Conservation (phyloP, 2,329 filamentous ascomycete genomes). For the Fusarium mexicanum region DNA sequence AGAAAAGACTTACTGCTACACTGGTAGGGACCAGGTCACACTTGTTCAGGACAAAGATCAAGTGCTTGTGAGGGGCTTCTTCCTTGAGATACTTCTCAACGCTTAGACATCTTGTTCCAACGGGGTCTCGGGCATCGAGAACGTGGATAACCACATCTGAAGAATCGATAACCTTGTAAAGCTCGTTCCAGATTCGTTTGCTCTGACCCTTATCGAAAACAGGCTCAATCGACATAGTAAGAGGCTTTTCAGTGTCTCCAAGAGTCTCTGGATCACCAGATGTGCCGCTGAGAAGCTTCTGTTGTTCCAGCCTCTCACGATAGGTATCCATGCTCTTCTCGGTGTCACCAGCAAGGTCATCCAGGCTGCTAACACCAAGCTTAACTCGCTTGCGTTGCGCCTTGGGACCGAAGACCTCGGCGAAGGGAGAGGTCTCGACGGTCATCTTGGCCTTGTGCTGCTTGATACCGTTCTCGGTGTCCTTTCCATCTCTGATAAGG, state of each 20-base stretch:
- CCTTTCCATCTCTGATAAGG: constrained; percentile 82
- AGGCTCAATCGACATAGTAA: constrained; percentile 76
- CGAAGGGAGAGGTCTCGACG: constrained; percentile 86
- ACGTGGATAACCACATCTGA: constrained; percentile 97
- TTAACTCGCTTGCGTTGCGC: constrained; percentile 93
- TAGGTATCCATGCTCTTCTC: constrained; percentile 85
- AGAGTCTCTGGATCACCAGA: constrained; percentile 66
- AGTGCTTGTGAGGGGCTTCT: constrained; percentile 95
- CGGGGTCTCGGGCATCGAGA: constrained; percentile 86
- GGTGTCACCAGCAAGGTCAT: constrained; percentile 82
- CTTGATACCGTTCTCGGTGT: constrained; percentile 80
- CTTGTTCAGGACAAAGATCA: constrained; percentile 62
- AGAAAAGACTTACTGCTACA: constrained; percentile 83
- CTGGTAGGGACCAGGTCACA: constrained; percentile 88
- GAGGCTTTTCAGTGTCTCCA: constrained; percentile 52
- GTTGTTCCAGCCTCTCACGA: constrained; percentile 81
- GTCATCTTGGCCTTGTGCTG: constrained; percentile 95
- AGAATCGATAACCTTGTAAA: constrained; percentile 94
- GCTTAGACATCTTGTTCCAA: constrained; percentile 84
- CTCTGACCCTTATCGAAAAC: constrained; percentile 96
- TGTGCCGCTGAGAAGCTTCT: constrained; percentile 77
- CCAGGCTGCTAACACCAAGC: constrained; percentile 81
- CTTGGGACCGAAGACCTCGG: constrained; percentile 92
- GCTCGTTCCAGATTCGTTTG: constrained; percentile 96
- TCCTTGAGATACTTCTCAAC: constrained; percentile 89